Conservation (phyloP, 2,329 filamentous ascomycete genomes). For the Fusarium dlaminii region DNA sequence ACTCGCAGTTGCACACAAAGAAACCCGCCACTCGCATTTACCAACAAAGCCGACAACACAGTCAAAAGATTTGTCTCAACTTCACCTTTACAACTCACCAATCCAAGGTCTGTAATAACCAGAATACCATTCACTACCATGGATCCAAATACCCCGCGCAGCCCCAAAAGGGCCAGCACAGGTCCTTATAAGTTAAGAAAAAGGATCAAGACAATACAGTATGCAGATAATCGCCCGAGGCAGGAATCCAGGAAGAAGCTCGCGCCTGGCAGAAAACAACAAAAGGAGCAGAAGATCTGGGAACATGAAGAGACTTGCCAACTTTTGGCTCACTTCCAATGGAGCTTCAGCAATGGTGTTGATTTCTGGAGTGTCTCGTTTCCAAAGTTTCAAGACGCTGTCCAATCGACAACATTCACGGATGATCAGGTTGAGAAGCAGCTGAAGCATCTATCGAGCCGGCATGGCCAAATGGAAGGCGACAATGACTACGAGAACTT, state of each 20-base stretch:
- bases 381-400: neutral
- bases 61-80: neutral
- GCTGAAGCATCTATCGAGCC: neutral
- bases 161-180: neutral
- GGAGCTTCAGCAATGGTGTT: neutral
- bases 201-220: neutral
- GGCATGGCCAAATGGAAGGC: neutral
- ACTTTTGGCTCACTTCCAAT: neutral
- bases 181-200: neutral
- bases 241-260: fast-evolving
- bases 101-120: neutral
- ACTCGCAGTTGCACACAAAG: too few species aligned
- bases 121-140: neutral
- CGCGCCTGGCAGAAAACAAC: fast-evolving
- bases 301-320: neutral
- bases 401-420: neutral
- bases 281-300: fast-evolving
- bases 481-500: fast-evolving
- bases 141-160: neutral
- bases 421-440: neutral
- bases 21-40: too few species aligned
- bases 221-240: neutral
- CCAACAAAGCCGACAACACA: neutral
- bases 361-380: neutral
- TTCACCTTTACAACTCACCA: neutral